Evolutionary conservation across 768 basidiomycete genomes (phyloP), one percentile per base, ranked within the genome.

Genomic region (Holtermanniella nyarrowii): DNA sequence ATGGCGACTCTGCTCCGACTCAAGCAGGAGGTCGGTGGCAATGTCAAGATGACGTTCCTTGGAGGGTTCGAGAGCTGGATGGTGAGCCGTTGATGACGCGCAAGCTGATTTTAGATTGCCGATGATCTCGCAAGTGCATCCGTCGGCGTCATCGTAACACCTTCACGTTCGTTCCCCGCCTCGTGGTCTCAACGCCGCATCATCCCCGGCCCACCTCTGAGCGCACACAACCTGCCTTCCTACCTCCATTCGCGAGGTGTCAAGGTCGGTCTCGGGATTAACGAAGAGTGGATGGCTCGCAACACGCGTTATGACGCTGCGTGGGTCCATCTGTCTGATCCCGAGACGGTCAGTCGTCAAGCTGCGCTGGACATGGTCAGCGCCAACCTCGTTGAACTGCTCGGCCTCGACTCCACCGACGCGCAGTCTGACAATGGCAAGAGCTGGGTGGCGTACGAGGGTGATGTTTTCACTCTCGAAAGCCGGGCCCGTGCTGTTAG

Each of bases 271-370:
- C 51, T 69, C 81, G 84, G 61, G 67, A 82, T 46, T 43, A 70
- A 76, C 42, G 80, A 81, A 54, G 78, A 78, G 39, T 88, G 83
- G 83, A 76, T 77, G 23, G 82, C 84, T 5, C 79, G 85, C 22
- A 87, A 84, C 63, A 76, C 84, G 10, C 79, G 84, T 14, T 85
- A 88, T 58, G 88, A 93, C 57, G 72, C 81, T 25, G 85, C 80
- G 41, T 91, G 89, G 88, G 85, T 83, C 55, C 59, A 76, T 40
- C 65, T 77, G 10, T 74, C 76, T 53, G 68, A 72, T 5, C 60
- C 65, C 18, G 73, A 72, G 4, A 52, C 64, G 14, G 72, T 80
- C 42, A 63, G 69, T 40, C 77, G 77, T 61, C 54, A 65, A 2
- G 66, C 77, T 23, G 81, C 82, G 0, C 63, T 82, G 37, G 77